These are phyloP conservation scores for Trichoderma sp. DNA, from an alignment of 2,329 filamentous ascomycete genomes.

Conservation along the genomic window DNA sequence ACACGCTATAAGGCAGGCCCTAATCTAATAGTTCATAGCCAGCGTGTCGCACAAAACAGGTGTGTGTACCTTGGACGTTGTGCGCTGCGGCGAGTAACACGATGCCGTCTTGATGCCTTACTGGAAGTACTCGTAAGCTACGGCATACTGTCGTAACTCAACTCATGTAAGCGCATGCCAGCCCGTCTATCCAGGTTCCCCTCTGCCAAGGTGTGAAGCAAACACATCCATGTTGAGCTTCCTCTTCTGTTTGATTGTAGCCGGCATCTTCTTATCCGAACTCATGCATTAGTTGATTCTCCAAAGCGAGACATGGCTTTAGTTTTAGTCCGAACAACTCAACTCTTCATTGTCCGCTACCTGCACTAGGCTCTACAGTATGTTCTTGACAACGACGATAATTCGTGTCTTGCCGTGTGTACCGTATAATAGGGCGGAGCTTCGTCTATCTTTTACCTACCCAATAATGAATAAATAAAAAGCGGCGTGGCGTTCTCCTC, in stretches of 20 bases:
- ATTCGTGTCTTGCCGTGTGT: not conserved
- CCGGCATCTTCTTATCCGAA: not conserved
- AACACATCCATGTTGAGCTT: not conserved
- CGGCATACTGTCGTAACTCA: not conserved
- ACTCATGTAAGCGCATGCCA: not conserved
- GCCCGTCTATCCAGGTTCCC: not conserved
- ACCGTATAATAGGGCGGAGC: not conserved
- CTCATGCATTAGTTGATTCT: not conserved
- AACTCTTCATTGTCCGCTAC: not conserved
- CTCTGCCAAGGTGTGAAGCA: not conserved
- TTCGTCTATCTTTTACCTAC: not conserved
- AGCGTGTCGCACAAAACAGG: not conserved
- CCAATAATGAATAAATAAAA: not conserved
- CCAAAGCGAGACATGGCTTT: not conserved
- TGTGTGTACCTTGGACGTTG: not conserved
- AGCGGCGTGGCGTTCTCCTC: conserved; percentile 1
- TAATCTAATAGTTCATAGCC: not conserved
- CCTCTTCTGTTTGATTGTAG: not conserved
- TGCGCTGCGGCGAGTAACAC: not conserved
- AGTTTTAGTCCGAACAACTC: not conserved
- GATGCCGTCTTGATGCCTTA: not conserved
- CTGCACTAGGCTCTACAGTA: not conserved
- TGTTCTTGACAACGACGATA: not conserved
- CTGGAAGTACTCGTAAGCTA: not conserved
- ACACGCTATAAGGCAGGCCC: not conserved